Conservation (phyloP, 2,329 filamentous ascomycete species). For the Paraconiothyrium brasiliense region DNA sequence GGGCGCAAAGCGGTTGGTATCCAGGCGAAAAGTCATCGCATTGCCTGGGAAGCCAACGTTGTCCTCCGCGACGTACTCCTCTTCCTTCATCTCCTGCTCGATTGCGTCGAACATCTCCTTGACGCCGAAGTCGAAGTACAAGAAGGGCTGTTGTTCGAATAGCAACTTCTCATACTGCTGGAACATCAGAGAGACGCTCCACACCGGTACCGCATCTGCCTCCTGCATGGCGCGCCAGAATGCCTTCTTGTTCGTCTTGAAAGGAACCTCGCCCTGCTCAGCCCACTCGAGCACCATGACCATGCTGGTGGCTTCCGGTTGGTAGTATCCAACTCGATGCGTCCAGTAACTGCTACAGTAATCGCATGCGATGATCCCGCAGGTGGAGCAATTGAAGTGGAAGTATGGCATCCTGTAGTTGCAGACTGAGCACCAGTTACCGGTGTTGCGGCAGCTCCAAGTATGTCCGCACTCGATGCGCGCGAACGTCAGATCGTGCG, state of each 20-base stretch:
- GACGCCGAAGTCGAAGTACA: too few relatives aligned
- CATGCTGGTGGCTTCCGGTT: neutral
- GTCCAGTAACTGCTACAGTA: neutral
- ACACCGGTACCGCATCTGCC: neutral
- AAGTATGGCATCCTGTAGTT: neutral
- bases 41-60: too few relatives aligned
- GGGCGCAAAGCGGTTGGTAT: too few relatives aligned
- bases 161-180: neutral
- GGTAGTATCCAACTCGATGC: too few relatives aligned
- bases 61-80: too few relatives aligned
- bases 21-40: too few relatives aligned
- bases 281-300: neutral
- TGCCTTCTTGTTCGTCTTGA: neutral
- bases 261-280: neutral
- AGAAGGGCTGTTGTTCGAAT: too few relatives aligned
- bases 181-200: neutral
- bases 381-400: neutral
- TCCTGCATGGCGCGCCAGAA: neutral
- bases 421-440: neutral
- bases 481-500: neutral
- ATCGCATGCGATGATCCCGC: neutral
- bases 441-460: neutral
- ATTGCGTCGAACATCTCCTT: too few relatives aligned
- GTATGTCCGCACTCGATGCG: neutral
- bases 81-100: too few relatives aligned